Percentiles rank a stretch among this genome's conserved stretches.
phyloP scores from a whole-genome alignment of 805 yeast species.

The Sugiyamaella lignohabitans region DNA sequence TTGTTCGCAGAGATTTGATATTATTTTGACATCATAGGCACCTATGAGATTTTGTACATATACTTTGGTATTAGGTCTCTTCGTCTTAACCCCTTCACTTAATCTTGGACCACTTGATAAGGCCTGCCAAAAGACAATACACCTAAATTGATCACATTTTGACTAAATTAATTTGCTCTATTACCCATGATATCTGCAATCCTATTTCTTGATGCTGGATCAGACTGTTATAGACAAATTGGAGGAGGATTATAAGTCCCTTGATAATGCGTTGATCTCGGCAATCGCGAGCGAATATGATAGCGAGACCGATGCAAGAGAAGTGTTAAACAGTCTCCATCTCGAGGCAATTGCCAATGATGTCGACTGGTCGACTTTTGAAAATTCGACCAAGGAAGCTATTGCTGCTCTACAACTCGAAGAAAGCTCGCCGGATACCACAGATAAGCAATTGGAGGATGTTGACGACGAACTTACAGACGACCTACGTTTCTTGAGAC shows the following conservation, averaged over 20 bases:
- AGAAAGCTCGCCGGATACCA: constrained; percentile 1
- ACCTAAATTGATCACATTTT: too few species aligned
- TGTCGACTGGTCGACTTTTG: constrained; percentile 7
- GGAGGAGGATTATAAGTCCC: not conserved
- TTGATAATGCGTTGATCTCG: not conserved
- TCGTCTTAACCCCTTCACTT: too few species aligned
- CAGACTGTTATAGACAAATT: not conserved
- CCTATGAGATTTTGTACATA: too few species aligned
- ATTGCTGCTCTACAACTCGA: not conserved
- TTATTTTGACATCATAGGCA: too few species aligned
- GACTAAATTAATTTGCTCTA: too few species aligned
- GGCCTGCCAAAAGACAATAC: too few species aligned
- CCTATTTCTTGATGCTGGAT: too few species aligned
- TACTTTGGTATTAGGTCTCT: too few species aligned
- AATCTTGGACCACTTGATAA: too few species aligned
- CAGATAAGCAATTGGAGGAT: too few species aligned
- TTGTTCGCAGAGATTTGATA: too few species aligned
- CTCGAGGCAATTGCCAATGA: constrained; percentile 6
- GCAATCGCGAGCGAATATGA: constrained; percentile 1
- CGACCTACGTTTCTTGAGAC: constrained; percentile 12
- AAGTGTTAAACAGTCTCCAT: not conserved
- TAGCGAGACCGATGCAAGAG: not conserved
- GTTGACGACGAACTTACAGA: constrained; percentile 3
- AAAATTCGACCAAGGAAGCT: not conserved
- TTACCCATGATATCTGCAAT: too few species aligned